phyloP scores from a whole-genome alignment of 257 asterid species.

The Rauvolfia tetraphylla region DNA sequence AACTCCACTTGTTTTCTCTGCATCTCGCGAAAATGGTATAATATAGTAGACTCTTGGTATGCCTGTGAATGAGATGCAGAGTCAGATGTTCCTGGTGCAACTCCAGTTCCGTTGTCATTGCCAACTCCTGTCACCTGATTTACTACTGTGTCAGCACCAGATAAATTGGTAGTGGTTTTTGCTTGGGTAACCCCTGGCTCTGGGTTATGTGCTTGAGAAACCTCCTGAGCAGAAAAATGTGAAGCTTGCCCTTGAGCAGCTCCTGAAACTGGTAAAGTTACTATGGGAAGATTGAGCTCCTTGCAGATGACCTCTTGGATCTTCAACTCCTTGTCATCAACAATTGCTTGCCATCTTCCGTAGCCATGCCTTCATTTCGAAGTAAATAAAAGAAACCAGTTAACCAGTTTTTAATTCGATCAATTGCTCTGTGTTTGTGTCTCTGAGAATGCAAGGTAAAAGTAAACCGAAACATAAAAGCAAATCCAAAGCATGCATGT shows the following conservation, averaged over 20 bases:
- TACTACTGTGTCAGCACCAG: constrained; percentile 42
- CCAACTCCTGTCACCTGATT: constrained; percentile 44
- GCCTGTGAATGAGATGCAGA: constrained; percentile 51
- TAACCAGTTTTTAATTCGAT: neutral
- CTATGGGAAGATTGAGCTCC: constrained; percentile 69
- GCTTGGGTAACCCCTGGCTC: constrained; percentile 42
- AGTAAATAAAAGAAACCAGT: constrained; percentile 20
- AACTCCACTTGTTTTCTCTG: constrained; percentile 92
- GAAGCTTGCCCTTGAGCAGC: constrained; percentile 45
- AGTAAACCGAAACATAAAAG: neutral
- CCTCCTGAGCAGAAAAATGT: constrained; percentile 37
- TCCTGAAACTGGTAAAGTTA: constrained; percentile 57
- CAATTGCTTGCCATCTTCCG: constrained; percentile 98
- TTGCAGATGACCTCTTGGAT: constrained; percentile 86
- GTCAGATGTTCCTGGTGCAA: constrained; percentile 52
- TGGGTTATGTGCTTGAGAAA: constrained; percentile 37
- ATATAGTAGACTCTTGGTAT: constrained; percentile 53
- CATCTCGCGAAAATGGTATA: constrained; percentile 78
- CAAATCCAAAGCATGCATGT: neutral
- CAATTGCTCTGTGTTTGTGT: too few relatives aligned
- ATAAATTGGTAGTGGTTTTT: constrained; percentile 35
- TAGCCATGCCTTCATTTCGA: constrained; percentile 78
- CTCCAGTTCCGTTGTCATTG: constrained; percentile 43
- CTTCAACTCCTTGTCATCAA: constrained; percentile 84
- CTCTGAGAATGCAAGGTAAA: neutral